Conservation (phyloP, 108 stramenopile genomes). For the Nitzschia sp. region DNA sequence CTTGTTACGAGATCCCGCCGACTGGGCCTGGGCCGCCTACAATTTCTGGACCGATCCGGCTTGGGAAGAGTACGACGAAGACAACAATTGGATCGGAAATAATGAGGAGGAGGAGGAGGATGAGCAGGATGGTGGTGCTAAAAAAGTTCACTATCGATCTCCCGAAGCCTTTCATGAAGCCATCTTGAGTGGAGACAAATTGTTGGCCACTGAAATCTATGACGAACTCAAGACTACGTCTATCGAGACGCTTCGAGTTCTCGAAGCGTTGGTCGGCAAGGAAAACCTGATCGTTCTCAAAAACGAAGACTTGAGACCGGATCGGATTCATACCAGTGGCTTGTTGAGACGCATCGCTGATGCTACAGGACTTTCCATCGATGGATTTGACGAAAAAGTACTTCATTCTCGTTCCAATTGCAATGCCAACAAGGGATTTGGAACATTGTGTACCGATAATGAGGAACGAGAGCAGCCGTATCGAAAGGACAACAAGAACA, state of each 20-base stretch:
- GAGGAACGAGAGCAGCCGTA: not conserved
- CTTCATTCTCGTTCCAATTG: slow-evolving; percentile 19
- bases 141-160: slow-evolving; percentile 7
- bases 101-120: not conserved
- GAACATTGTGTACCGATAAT: slow-evolving; percentile 1
- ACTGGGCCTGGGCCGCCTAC: slow-evolving; percentile 21
- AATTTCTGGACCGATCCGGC: slow-evolving; percentile 13
- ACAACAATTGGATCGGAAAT: not conserved
- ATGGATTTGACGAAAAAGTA: slow-evolving; percentile 3
- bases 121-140: not conserved
- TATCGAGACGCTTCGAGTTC: not conserved
- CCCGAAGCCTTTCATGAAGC: slow-evolving; percentile 31
- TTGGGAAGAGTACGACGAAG: not conserved
- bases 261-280: not conserved
- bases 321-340: slow-evolving; percentile 10
- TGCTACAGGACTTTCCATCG: slow-evolving; percentile 4
- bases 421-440: slow-evolving; percentile 24
- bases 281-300: slow-evolving; percentile 18
- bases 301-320: slow-evolving; percentile 24
- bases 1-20: slow-evolving; percentile 27
- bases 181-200: slow-evolving; percentile 9
- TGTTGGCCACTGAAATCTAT: not conserved
- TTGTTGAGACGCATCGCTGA: slow-evolving; percentile 11
- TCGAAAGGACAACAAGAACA: no score
- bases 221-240: slow-evolving; percentile 1